Conservation (phyloP, 805 yeast genomes). For the Saitoella complicata region DNA sequence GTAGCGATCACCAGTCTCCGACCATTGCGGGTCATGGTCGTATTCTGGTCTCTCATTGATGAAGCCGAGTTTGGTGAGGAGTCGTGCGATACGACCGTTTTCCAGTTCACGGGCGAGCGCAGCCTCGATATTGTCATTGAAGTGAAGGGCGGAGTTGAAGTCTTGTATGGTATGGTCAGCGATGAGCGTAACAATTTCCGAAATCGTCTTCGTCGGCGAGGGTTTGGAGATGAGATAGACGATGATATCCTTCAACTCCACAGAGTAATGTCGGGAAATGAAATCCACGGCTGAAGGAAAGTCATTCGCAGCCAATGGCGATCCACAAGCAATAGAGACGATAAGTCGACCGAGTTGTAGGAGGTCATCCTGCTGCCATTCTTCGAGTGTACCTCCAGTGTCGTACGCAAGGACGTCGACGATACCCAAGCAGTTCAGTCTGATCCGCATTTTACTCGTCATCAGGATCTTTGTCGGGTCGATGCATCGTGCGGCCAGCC, state of each 20-base stretch:
- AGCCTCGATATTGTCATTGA: conserved; percentile 19
- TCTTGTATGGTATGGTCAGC: conserved; percentile 15
- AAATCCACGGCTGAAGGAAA: background rate
- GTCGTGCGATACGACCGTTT: conserved; percentile 70
- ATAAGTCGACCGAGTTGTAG: conserved; percentile 42
- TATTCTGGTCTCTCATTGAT: conserved; percentile 60
- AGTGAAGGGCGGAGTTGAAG: conserved; percentile 14
- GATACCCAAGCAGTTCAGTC: conserved; percentile 56
- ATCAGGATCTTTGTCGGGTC: conserved; percentile 56
- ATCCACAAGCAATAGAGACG: conserved; percentile 31
- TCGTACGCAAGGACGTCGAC: conserved; percentile 42
- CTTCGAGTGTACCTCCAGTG: conserved; percentile 10
- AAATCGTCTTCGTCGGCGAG: conserved; percentile 7
- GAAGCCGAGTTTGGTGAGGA: conserved; percentile 66
- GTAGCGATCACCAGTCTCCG: conserved; percentile 60
- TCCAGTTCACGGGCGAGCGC: conserved; percentile 57
- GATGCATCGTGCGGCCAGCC: conserved; percentile 45
- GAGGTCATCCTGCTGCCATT: conserved; percentile 40
- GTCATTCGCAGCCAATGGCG: background rate
- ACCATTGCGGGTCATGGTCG: conserved; percentile 38
- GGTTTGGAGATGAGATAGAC: background rate
- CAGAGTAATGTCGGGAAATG: conserved; percentile 12
- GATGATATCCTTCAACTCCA: conserved; percentile 11
- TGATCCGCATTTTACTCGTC: conserved; percentile 53
- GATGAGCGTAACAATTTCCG: conserved; percentile 14